A percentile compares a stretch with the other conserved stretches of the same genome.
Evolutionary conservation across 192 early-diverging fungal genomes (phyloP).

Genomic region (Bifiguratus adelaidae): DNA sequence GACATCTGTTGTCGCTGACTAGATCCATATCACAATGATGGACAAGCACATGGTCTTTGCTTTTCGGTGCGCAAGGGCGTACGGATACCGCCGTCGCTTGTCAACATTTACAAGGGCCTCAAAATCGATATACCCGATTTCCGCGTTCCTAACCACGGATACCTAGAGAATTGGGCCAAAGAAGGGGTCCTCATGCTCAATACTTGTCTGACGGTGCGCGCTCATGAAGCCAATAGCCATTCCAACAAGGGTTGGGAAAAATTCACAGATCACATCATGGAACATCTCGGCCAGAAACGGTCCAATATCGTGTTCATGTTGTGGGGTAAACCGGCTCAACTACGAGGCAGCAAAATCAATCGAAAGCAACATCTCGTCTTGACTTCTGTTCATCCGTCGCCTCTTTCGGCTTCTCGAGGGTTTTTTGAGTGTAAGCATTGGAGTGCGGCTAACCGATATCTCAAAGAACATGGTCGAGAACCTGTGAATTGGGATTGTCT

Average conservation of each 20-base stretch:
- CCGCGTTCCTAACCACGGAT: constrained; percentile 60
- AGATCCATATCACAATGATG: constrained; percentile 60
- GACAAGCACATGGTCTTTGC: constrained; percentile 86
- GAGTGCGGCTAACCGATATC: constrained; percentile 77
- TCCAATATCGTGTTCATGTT: constrained; percentile 81
- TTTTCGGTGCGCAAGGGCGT: constrained; percentile 84
- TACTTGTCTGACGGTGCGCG: constrained; percentile 75
- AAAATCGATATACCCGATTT: constrained; percentile 63
- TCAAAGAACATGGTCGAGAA: constrained; percentile 40
- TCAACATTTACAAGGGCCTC: constrained; percentile 86
- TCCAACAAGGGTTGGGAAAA: constrained; percentile 72
- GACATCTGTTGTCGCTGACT: constrained; percentile 1
- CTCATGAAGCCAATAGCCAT: constrained; percentile 72
- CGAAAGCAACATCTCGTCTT: constrained; percentile 73
- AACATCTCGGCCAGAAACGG: constrained; percentile 49
- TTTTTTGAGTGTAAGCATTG: constrained; percentile 86
- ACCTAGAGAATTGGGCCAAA: constrained; percentile 66
- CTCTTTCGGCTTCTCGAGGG: constrained; percentile 75
- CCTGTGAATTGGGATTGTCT: constrained; percentile 62
- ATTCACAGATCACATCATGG: constrained; percentile 80
- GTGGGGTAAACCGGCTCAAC: constrained; percentile 87
- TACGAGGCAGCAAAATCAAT: constrained; percentile 68
- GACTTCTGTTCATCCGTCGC: constrained; percentile 82
- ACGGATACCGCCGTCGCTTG: constrained; percentile 69
- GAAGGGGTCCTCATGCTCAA: constrained; percentile 90